Base-by-base conservation (phyloP, 2,329 filamentous ascomycete genomes). In the Diaporthe citri region DNA sequence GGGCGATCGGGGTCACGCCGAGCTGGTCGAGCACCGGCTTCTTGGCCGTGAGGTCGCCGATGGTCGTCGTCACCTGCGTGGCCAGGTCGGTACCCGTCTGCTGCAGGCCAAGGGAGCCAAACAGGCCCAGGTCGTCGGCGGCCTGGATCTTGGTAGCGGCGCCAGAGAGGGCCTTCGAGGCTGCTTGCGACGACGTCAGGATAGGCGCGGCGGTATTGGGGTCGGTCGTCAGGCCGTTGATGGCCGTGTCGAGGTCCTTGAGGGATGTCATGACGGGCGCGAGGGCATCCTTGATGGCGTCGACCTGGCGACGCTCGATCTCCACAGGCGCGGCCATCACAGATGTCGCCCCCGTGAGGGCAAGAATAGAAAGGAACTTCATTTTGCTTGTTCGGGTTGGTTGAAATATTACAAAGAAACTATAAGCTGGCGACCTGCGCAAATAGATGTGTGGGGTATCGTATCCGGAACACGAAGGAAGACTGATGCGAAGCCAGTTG, bases 61-160 rank as follows among this genome's bases (percentile, higher is more conserved):
- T 62, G 41, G 72, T 74, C 34, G 72, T 74, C 46, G 34, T 15
- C 25, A 74, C 72, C 72, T 74, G 72, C 9, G 72, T 74, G 22
- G 72, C 64, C 10, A 74, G 64, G 64, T 71, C 72, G 36, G 41
- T 60, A 4, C 62, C 72, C 41, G 72, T 74, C 72, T 74, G 72
- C 55, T 74, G 72, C 28, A 71, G 64, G 25, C 84, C 83, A 39
- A 84, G 76, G 34, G 82, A 57, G 55, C 64, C 72, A n/a, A 74
- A 20, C 1, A 74, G 55, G 36, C 72, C 55, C 2, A 71, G 28
- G 34, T 46, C n/a, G 48, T 74, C 64, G 28, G 72, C 72, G 64
- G 55, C 51, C 17, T 60, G n/a, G 64, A 74, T 74, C 72, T 70
- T 60, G 55, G 72, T 74, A 7, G 64, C 56, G 2, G 72, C 72